phyloP scores from a whole-genome alignment of 176 grass and related monocot genomes.

The Eremochloa ophiuroides region DNA sequence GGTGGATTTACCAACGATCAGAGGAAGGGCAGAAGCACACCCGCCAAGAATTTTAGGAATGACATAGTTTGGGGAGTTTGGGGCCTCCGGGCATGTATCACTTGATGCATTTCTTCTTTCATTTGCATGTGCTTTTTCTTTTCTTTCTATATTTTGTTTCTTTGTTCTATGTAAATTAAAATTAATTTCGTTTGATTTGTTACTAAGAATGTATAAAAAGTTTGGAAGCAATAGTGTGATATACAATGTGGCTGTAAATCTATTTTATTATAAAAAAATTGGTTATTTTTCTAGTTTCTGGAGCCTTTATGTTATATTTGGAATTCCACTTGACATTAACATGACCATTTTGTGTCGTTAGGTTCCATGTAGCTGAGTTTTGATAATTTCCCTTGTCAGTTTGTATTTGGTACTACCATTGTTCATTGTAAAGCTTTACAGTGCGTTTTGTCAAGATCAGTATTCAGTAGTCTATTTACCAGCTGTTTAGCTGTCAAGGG shows the following conservation, averaged over 20 bases:
- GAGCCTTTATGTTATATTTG: not conserved
- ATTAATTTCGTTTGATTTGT: not conserved
- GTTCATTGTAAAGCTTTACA: not conserved
- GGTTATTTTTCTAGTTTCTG: not conserved
- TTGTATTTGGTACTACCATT: not conserved
- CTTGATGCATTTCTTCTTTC: not conserved
- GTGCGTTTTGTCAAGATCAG: not conserved
- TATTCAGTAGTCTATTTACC: not conserved
- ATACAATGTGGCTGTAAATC: slow-evolving; percentile 1
- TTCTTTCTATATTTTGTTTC: not conserved
- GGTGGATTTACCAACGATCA: not conserved
- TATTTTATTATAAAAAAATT: not conserved
- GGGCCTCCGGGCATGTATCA: not conserved
- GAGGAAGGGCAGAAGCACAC: not conserved
- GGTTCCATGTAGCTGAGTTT: not conserved
- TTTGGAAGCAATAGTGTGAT: not conserved
- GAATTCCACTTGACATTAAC: not conserved
- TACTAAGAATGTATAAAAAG: not conserved
- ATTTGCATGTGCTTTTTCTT: not conserved
- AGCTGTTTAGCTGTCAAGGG: not conserved
- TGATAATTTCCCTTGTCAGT: not conserved
- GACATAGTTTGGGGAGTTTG: not conserved
- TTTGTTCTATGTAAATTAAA: not conserved
- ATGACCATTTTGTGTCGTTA: not conserved
- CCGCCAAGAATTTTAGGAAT: not conserved